Evolutionary conservation across 441 rosid species (phyloP).

Genomic region (Euphorbia schlechtendalii): DNA sequence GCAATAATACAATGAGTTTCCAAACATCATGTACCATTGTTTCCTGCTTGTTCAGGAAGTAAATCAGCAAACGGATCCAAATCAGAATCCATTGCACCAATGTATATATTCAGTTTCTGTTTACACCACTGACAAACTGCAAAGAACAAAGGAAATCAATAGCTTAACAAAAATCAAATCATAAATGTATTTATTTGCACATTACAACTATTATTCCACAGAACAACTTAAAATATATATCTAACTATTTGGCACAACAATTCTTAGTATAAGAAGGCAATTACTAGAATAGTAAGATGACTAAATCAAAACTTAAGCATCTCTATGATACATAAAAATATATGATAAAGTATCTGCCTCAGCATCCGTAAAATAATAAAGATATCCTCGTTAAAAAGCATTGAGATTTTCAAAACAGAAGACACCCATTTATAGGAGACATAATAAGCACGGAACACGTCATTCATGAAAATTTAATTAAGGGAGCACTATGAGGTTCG

Average conservation of each 20-base stretch:
- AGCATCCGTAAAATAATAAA: too few relatives aligned
- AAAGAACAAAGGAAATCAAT: not conserved
- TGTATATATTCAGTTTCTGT: not conserved
- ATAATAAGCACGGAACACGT: too few relatives aligned
- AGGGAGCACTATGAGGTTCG: too few relatives aligned
- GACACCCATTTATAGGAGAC: too few relatives aligned
- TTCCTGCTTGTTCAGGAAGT: slow-evolving; percentile 21
- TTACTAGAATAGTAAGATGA: not conserved
- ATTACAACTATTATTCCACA: not conserved
- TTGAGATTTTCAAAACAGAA: too few relatives aligned
- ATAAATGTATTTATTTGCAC: not conserved
- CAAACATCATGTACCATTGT: slow-evolving; percentile 22
- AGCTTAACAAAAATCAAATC: not conserved
- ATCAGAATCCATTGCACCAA: slow-evolving; percentile 20
- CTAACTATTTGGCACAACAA: too few relatives aligned
- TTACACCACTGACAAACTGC: not conserved
- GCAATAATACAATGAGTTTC: not conserved
- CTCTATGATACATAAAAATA: too few relatives aligned
- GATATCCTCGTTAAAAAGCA: too few relatives aligned
- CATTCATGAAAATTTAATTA: too few relatives aligned
- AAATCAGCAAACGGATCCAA: slow-evolving; percentile 32
- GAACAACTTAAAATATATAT: not conserved
- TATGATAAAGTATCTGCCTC: too few relatives aligned
- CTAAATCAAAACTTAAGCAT: not conserved
- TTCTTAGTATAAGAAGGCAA: not conserved